These are phyloP conservation scores for Talaromyces liani DNA, from an alignment of 495 filamentous ascomycete species.

Conservation along the genomic window DNA sequence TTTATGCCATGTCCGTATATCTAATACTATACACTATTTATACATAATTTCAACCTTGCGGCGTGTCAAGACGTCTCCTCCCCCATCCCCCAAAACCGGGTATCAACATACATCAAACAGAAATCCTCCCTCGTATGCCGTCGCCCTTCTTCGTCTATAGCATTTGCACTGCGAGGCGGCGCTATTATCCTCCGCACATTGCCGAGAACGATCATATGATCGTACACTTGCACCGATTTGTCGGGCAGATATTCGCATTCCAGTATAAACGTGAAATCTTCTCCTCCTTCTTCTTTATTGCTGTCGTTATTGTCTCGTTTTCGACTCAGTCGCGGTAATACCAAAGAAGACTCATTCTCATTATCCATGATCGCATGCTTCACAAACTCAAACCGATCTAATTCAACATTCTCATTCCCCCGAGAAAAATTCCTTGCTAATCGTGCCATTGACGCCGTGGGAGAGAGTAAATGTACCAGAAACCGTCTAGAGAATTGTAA, in stretches of 20 bases:
- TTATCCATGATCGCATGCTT: background rate
- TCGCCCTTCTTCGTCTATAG: background rate
- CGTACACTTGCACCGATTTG: conserved; percentile 30
- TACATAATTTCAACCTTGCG: background rate
- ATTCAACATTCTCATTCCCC: conserved; percentile 28
- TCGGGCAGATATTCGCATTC: conserved; percentile 30
- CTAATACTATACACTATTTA: background rate
- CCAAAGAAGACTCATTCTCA: background rate
- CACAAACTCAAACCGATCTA: conserved; percentile 32
- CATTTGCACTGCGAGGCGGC: background rate
- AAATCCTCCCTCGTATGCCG: conserved; percentile 13
- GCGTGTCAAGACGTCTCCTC: conserved; percentile 18
- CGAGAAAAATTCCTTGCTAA: conserved; percentile 39
- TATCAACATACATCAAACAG: conserved; percentile 40
- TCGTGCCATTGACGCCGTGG: conserved; percentile 19
- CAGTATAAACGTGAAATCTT: conserved; percentile 33
- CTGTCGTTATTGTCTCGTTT: background rate
- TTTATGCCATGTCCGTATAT: background rate
- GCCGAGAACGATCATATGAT: conserved; percentile 38
- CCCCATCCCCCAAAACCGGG: conserved; percentile 40
- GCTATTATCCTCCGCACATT: conserved; percentile 21
- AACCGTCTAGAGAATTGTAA: conserved; percentile 41
- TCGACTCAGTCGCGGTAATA: background rate
- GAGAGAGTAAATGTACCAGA: conserved; percentile 35
- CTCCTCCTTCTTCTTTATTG: background rate